These are phyloP conservation scores for Monosporascus sp. DNA, from an alignment of 2,329 filamentous ascomycete species.

Conservation along the genomic window DNA sequence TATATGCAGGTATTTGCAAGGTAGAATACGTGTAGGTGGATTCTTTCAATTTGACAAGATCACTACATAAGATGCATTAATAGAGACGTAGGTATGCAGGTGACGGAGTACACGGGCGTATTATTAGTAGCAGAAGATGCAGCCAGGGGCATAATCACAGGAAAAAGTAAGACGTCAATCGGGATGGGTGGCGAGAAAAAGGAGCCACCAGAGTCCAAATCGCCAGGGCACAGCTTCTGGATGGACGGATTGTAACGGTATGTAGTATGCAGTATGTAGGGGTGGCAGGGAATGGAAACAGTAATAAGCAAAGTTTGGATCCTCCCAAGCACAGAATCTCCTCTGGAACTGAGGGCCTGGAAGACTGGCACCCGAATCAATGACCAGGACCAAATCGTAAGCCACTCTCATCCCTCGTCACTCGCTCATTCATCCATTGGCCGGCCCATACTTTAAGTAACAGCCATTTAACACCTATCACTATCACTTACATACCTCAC, in stretches of 20 bases:
- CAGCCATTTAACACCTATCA: not conserved
- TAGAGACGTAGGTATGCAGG: too few species aligned
- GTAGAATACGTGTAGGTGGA: not conserved
- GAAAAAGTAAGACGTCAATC: too few species aligned
- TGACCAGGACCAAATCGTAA: not conserved
- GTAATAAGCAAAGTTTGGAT: not conserved
- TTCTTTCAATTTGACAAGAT: not conserved
- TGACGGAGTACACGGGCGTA: too few species aligned
- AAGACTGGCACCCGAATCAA: not conserved
- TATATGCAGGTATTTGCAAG: too few species aligned
- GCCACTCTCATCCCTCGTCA: not conserved
- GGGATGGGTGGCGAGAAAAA: too few species aligned
- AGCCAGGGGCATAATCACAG: too few species aligned
- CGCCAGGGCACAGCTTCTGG: too few species aligned
- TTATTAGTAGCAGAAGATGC: too few species aligned
- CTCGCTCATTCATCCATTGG: not conserved
- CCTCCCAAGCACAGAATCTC: not conserved
- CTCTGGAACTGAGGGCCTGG: not conserved
- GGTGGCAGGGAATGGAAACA: not conserved
- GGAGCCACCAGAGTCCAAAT: too few species aligned
- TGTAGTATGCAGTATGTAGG: not conserved
- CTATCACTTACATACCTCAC: not conserved
- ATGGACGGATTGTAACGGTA: too few species aligned
- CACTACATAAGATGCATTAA: not conserved
- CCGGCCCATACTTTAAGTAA: too few species aligned